phyloP scores from a whole-genome alignment of 352 stramenopile species.

The Phytopythium litorale region DNA sequence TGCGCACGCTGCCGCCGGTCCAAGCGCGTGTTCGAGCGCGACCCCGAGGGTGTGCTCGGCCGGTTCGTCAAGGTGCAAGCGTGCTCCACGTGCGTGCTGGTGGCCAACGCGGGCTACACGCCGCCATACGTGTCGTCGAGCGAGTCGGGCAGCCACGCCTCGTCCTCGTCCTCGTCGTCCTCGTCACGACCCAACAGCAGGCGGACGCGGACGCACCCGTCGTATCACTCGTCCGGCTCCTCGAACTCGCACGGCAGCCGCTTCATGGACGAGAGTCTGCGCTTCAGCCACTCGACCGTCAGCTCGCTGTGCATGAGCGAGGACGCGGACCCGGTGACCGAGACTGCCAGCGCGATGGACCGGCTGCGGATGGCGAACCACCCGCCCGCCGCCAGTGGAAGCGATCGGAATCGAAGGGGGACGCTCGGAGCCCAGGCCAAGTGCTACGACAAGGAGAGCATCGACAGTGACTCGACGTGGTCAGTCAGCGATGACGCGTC shows the following conservation, averaged over 20 bases:
- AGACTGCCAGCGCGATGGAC: background rate
- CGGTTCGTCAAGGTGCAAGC: slow-evolving; percentile 39
- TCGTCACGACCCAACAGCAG: background rate
- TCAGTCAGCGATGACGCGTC: slow-evolving; percentile 6
- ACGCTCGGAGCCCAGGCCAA: slow-evolving; percentile 2
- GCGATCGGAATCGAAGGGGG: background rate
- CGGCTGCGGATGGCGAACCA: background rate
- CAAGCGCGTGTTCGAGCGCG: slow-evolving; percentile 46
- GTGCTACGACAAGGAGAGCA: background rate
- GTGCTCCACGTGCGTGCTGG: slow-evolving; percentile 35
- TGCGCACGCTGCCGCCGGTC: slow-evolving; percentile 40
- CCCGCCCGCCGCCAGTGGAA: background rate
- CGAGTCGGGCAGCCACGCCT: background rate
- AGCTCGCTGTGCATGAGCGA: slow-evolving; percentile 4
- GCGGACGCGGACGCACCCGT: background rate
- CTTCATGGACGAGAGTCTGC: background rate
- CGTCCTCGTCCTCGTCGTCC: background rate
- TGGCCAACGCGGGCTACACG: slow-evolving; percentile 25
- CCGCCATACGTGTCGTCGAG: background rate
- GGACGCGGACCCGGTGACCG: slow-evolving; percentile 1
- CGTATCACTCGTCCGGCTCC: slow-evolving; percentile 1
- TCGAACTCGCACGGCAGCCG: background rate
- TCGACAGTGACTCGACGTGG: slow-evolving; percentile 4
- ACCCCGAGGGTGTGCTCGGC: slow-evolving; percentile 34
- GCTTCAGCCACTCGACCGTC: slow-evolving; percentile 5